Base-by-base conservation (phyloP, 768 basidiomycete genomes). In the Gloeopeniophorella convolvens region DNA sequence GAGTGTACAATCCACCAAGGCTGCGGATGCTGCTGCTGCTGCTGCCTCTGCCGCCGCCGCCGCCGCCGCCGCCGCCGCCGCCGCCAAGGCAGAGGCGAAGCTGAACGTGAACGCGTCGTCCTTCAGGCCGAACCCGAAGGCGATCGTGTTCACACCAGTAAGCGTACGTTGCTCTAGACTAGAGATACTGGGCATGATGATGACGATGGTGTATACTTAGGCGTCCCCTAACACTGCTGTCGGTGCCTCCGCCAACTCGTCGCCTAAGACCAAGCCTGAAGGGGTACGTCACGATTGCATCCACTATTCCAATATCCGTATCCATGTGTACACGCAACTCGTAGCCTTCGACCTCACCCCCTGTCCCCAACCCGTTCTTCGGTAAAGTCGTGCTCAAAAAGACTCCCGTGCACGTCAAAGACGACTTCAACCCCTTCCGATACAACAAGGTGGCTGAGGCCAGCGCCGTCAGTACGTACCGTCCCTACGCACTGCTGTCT, bases 401-500 rank as follows among this genome's bases (percentile, higher is more conserved):
- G 69, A 77, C 76, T 3, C 74, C 79, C 20, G 85, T 94, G 30
- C 85, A 90, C 63, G 79, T 95, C 66, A 90, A 95, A 70, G 91
- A 96, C 59, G 95, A 97, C 63, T 99, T 99, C 65, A 96, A 94
- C 65, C 93, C 95, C 13, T 96, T 95, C 79, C 90, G 89, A 69
- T 80, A 85, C 60, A 78, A 79, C 62, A 89, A 89, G 65, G 82
- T 92, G 23, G 77, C 73, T 7, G 89, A 89, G 46, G 79, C 92
- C 6, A 68, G 77, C 21, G 75, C 80, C 62, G 77, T 90, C 55
- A 67, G 92, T 94, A 64, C 60, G 91, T 78, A 12, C 21, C 31
- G n/a, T n/a, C n/a, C n/a, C n/a, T n/a, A 5, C 34, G 47, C 23
- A 43, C 10, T 21, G 13, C 24, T 39, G 5, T 54, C 20, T 23